Evolutionary conservation across 495 filamentous ascomycete genomes (phyloP).

Genomic region (Glarea lozoyensis): DNA sequence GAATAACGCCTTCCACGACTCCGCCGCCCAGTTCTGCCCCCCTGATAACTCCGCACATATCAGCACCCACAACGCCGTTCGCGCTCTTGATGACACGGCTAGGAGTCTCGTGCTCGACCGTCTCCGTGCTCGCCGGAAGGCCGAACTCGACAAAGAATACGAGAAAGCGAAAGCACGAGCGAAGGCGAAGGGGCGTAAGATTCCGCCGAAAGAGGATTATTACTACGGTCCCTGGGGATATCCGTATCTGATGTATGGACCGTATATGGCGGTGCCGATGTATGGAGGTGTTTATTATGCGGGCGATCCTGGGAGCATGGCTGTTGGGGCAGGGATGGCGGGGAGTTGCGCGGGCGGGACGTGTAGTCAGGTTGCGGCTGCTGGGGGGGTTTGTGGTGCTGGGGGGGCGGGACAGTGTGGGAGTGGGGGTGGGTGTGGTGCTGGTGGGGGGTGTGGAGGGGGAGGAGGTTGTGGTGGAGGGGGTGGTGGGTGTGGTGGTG

Average conservation of each 20-base stretch:
- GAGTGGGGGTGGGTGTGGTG: slow-evolving; percentile 26
- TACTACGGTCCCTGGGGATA: slow-evolving; percentile 44
- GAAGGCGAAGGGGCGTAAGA: slow-evolving; percentile 43
- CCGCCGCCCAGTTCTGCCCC: slow-evolving; percentile 43
- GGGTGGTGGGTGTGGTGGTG: slow-evolving; percentile 11
- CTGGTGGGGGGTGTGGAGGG: slow-evolving; percentile 25
- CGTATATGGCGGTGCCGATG: slow-evolving; percentile 26
- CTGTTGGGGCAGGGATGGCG: slow-evolving; percentile 34
- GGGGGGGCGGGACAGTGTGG: slow-evolving; percentile 33
- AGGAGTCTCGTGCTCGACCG: slow-evolving; percentile 19
- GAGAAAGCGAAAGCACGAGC: slow-evolving; percentile 52
- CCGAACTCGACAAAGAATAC: slow-evolving; percentile 51
- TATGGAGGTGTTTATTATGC: slow-evolving; percentile 36
- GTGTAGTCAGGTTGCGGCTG: slow-evolving; percentile 28
- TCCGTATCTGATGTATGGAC: slow-evolving; percentile 32
- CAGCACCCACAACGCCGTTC: slow-evolving; percentile 56
- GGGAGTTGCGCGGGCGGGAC: slow-evolving; percentile 35
- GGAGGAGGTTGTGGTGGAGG: slow-evolving; percentile 29
- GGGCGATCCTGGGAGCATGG: slow-evolving; percentile 41
- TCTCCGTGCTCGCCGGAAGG: slow-evolving; percentile 13
- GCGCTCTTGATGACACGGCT: slow-evolving; percentile 10
- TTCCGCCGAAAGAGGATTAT: slow-evolving; percentile 42
- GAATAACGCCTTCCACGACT: slow-evolving; percentile 43
- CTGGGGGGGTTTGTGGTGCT: slow-evolving; percentile 37
- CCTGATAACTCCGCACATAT: slow-evolving; percentile 60